Conservation (phyloP, 139 green algal species). For the Bryopsis sp. region DNA sequence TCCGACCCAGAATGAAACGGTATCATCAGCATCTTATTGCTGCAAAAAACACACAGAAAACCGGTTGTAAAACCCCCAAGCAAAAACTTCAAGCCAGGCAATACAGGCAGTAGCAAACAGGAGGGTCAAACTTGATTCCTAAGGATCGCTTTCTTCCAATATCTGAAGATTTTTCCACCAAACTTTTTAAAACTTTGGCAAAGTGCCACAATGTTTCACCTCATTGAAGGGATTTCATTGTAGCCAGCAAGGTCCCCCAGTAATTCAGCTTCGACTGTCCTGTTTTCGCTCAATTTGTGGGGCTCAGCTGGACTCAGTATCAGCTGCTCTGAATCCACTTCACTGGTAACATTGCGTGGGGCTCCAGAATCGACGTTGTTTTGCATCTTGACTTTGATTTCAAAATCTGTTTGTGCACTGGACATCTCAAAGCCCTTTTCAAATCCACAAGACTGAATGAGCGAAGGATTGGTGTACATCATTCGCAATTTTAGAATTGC, state of each 20-base stretch:
- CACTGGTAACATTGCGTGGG: neutral
- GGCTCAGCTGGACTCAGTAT: conserved; percentile 46
- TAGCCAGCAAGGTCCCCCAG: conserved; percentile 70
- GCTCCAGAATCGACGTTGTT: neutral
- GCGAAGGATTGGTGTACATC: too few species aligned
- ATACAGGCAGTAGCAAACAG: too few species aligned
- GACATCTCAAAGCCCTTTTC: conserved; percentile 57
- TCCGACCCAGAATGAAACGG: conserved; percentile 32
- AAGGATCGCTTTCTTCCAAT: too few species aligned
- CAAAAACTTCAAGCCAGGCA: too few species aligned
- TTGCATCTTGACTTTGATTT: conserved; percentile 36
- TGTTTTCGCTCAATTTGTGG: conserved; percentile 21
- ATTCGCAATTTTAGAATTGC: too few species aligned
- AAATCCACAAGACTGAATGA: too few species aligned
- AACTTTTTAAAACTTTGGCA: too few species aligned
- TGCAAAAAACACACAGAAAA: conserved; percentile 14
- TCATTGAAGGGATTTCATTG: conserved; percentile 46
- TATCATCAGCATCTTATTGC: conserved; percentile 42
- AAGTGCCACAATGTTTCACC: conserved; percentile 34
- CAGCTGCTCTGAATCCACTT: conserved; percentile 28
- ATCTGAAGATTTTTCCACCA: too few species aligned
- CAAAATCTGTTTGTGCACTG: conserved; percentile 46
- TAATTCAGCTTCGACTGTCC: conserved; percentile 43
- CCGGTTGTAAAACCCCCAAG: neutral
- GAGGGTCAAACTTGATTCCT: too few species aligned